Base-by-base conservation (phyloP, 2,329 filamentous ascomycete genomes). In the Fusarium sp. region DNA sequence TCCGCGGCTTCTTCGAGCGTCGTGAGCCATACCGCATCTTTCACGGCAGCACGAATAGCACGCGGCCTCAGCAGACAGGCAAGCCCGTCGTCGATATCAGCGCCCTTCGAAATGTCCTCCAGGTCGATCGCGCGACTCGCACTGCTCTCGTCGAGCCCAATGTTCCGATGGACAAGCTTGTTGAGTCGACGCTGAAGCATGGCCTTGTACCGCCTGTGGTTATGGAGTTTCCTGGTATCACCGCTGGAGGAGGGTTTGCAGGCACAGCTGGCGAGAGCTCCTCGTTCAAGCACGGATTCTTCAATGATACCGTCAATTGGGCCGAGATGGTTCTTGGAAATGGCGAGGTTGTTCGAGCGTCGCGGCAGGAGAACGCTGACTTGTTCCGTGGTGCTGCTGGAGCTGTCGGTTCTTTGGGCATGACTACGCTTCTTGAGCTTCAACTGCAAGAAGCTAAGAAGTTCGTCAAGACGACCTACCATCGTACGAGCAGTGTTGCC, bases 11-110 rank as follows among this genome's bases (percentile, higher is more conserved):
- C 75, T 79, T 85, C 58, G 77, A 80, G 16, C 78, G 74, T 16
- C 79, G 82, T 60, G 79, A 84, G 78, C 88, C 91, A 7, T 94
- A 93, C 80, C 87, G 92, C 23, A 92, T 94, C 77, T 92, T 90
- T 74, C 92, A 94, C 80, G 93, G 93, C 66, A 90, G 91, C 2
- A 94, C 92, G 18, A 94, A 93, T 82, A 93, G 89, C 80, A 94
- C 93, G 38, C 90, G 93, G 18, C 86, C 85, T 14, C 81, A 83
- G 38, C 84, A 84, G 45, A 81, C 80, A 38, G 78, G 80, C 23
- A 84, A 86, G 77, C 87, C 87, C 75, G 87, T 89, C 29, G 85
- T 95, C 63, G 91, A 94, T 79, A 94, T 91, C 49, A 91, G 90
- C 79, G 76, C 79, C 7, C 86, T 95, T n/a, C 86, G 84, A 72